Evolutionary conservation across 768 basidiomycete genomes (phyloP), one percentile per base, ranked within the genome.

Genomic region (Tricholoma matsutake): DNA sequence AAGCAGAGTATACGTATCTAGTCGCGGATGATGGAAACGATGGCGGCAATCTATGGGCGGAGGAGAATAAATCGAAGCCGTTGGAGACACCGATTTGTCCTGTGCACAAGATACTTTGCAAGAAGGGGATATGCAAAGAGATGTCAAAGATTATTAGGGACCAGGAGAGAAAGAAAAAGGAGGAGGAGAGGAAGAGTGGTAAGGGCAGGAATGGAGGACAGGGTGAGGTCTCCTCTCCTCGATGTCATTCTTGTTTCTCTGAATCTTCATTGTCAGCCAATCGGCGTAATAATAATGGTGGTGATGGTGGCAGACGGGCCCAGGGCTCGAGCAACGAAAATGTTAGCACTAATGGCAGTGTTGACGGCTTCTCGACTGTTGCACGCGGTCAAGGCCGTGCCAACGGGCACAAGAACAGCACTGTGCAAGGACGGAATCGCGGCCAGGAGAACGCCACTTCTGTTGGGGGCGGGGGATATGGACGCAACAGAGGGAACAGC

Each of bases 91-190:
- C 71, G 9, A n/a, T 71, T 49, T 77, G 76, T 56, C 67, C 67
- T 0, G 68, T 67, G 35, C 75, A 76, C 63, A 62, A 65, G 43
- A 63, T 66, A 20, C 60, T 68, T 16, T 78, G 78, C 54, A 76
- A 73, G 67, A 76, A 75, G 66, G 76, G 75, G 29, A 73, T 77
- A 1, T 79, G 78, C 52, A 58, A 57, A 16, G 75, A 73, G 63
- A 68, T 72, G 66, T 65, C 71, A 49, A 68, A 67, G 59, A 54
- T 69, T 22, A 39, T 73, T 58, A 69, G 62, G 64, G 69, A 71
- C 62, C 63, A 68, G 64, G 65, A 65, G 55, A 65, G 31, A 56
- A 31, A 34, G 13, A 41, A 47, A 13, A 52, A 45, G 11, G 61
- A 60, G 61, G 52, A 37, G 47, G 57, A 57, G 16, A 61, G 56